Evolutionary conservation across 306 rosid genomes (phyloP), one percentile per base, ranked within the genome.

Genomic region (Styphnolobium japonicum): DNA sequence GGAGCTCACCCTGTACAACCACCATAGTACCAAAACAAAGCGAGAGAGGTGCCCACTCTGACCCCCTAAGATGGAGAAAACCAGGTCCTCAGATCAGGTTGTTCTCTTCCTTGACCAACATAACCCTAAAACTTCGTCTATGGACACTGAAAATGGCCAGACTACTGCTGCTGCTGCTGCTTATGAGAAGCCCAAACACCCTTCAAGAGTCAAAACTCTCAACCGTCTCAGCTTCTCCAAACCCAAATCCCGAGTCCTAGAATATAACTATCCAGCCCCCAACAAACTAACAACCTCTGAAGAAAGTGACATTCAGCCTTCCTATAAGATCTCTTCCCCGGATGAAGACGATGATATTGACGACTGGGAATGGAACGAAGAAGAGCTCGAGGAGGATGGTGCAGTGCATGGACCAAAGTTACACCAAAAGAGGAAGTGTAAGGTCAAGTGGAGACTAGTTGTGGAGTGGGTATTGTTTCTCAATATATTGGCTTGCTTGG

Each of bases 171-270:
- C 25, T 36, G 36, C 77, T 0, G 52, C 42, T 40, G 12, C 37
- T 49, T 4, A 19, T 15, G 84, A 79, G 33, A 82, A 75, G 14
- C 79, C 69, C 29, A 76, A 79, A 29, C 66, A 53, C 15, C 82
- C 84, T 55, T 19, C 56, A 45, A 82, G 74, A 40, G 21, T 48
- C 3, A 82, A 63, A 78, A 82, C 83, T 5, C 87, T 87, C 4
- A 73, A 68, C 29, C 85, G 87, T 42, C 83, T 87, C 12, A 87
- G 58, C 79, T 87, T 87, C 82, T 87, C 90, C 34, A 85, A 85
- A 55, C 90, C 90, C 37, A 87, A 85, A 73, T 87, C 90, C 4
- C 60, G 90, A 34, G 12, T 87, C 72, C 76, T 46, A 3, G 90
- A 87, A 56, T 49, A 73, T 12, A 48, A 69, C 67, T 34, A 81